Percentiles rank a stretch among this genome's conserved stretches.
These are phyloP conservation scores for Eutrema japonicum DNA, from an alignment of 345 rosid genomes.

Conservation along the genomic window DNA sequence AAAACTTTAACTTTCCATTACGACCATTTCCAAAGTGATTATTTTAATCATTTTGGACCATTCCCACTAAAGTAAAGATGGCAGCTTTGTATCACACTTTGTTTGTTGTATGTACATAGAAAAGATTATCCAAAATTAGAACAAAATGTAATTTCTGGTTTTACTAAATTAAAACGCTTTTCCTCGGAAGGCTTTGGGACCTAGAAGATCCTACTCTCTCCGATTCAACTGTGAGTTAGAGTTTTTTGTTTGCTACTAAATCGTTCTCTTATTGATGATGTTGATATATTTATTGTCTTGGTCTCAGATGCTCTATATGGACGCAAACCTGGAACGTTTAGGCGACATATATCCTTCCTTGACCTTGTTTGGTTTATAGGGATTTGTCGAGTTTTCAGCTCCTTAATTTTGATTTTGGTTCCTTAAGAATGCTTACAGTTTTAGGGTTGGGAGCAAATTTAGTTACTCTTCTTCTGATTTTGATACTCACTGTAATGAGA, in stretches of 20 bases:
- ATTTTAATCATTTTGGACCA: constrained; percentile 23
- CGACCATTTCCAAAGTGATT: constrained; percentile 26
- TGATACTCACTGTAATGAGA: constrained; percentile 50
- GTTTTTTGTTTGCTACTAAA: not conserved
- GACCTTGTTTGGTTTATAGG: constrained; percentile 9
- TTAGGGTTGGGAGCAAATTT: constrained; percentile 66
- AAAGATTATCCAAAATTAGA: not conserved
- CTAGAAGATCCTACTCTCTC: constrained; percentile 30
- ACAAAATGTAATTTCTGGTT: not conserved
- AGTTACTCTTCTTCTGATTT: constrained; percentile 56
- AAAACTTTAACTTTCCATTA: not conserved
- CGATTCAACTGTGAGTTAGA: constrained; percentile 24
- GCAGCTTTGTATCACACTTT: constrained; percentile 33
- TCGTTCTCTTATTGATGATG: constrained; percentile 3
- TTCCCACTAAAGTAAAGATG: constrained; percentile 13
- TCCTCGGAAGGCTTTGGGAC: constrained; percentile 24
- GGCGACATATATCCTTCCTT: constrained; percentile 35
- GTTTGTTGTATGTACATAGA: not conserved
- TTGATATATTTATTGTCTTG: constrained; percentile 11
- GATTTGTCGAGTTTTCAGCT: not conserved
- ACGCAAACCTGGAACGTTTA: constrained; percentile 32
- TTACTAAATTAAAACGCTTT: not conserved
- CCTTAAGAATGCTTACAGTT: constrained; percentile 60
- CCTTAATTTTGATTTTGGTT: constrained; percentile 25
- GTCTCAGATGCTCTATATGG: constrained; percentile 28